These are phyloP conservation scores for Xanthoconium separans DNA, from an alignment of 1,284 basidiomycete species.

Conservation along the genomic window DNA sequence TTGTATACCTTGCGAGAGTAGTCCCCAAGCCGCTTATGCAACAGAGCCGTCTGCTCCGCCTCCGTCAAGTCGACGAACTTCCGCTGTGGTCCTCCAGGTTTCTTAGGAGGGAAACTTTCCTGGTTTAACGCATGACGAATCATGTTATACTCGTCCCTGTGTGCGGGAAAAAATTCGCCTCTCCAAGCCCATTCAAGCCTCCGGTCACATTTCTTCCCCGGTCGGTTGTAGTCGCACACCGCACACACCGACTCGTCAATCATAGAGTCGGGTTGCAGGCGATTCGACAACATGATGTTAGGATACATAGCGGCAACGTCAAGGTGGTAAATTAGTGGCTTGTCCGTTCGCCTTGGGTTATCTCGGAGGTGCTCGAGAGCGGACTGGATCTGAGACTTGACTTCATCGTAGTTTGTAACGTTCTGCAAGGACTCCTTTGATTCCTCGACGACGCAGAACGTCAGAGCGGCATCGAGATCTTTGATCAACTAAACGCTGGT, in stretches of 20 bases:
- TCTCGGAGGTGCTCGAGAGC: constrained; percentile 92
- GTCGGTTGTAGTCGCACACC: constrained; percentile 97
- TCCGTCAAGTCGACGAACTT: constrained; percentile 86
- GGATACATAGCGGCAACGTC: constrained; percentile 99
- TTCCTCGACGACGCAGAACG: constrained; percentile 90
- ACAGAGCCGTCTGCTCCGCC: constrained; percentile 85
- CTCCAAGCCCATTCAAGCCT: constrained; percentile 98
- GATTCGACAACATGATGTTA: constrained; percentile 99
- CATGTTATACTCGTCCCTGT: constrained; percentile 99
- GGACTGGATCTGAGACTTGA: constrained; percentile 76
- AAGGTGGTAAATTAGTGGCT: constrained; percentile 96
- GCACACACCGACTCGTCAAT: constrained; percentile 97
- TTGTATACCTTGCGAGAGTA: constrained; percentile 99
- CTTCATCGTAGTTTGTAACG: constrained; percentile 95
- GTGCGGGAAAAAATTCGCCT: constrained; percentile 98
- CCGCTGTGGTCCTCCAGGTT: constrained; percentile 70
- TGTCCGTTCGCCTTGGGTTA: constrained; percentile 85
- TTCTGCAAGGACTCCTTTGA: constrained; percentile 78
- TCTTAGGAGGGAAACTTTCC: constrained; percentile 87
- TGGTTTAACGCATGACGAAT: constrained; percentile 96
- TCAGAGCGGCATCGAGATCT: constrained; percentile 89
- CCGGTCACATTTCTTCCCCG: constrained; percentile 93
- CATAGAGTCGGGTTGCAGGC: constrained; percentile 97
- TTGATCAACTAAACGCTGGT: constrained; percentile 72
- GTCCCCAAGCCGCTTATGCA: constrained; percentile 97